Percentiles rank a stretch among this genome's conserved stretches.
These are phyloP conservation scores for Mycosphaerella sp. DNA, from an alignment of 2,329 filamentous ascomycete genomes.

Conservation along the genomic window DNA sequence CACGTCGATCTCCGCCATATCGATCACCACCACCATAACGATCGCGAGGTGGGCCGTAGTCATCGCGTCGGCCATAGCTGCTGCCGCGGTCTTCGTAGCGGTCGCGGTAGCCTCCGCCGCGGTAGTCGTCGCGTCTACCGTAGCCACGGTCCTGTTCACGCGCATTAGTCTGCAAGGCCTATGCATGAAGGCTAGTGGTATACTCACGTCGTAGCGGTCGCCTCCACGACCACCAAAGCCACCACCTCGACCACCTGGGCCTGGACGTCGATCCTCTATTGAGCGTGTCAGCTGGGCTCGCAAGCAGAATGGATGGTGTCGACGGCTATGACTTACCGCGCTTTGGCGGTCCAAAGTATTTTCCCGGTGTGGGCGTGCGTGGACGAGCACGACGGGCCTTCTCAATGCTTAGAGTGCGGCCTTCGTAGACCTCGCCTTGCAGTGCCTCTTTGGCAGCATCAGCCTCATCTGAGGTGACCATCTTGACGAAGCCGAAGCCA, in stretches of 20 bases:
- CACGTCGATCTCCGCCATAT: constrained; percentile 36
- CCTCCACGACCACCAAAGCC: constrained; percentile 40
- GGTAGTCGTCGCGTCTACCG: constrained; percentile 45
- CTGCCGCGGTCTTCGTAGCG: constrained; percentile 63
- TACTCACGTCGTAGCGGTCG: constrained; percentile 41
- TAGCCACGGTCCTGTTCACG: constrained; percentile 31
- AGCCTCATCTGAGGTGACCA: constrained; percentile 89
- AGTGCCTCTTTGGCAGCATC: constrained; percentile 95
- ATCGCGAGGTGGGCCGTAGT: constrained; percentile 40
- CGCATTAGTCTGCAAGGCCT: background rate
- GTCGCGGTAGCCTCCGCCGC: constrained; percentile 45
- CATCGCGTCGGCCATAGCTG: constrained; percentile 53
- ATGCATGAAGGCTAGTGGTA: background rate
- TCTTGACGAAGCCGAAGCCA: constrained; percentile 99
- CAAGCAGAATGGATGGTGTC: background rate
- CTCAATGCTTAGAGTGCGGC: constrained; percentile 94
- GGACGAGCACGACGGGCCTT: constrained; percentile 94
- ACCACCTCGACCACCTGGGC: constrained; percentile 37
- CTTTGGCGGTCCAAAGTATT: constrained; percentile 99
- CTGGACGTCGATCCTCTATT: constrained; percentile 41
- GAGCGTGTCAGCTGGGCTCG: constrained; percentile 21
- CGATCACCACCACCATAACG: constrained; percentile 35
- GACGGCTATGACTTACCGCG: constrained; percentile 39
- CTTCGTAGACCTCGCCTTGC: constrained; percentile 91
- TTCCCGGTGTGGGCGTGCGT: constrained; percentile 92